Evolutionary conservation across 2,329 filamentous ascomycete genomes (phyloP), one percentile per base, ranked within the genome.

Genomic region (Scedosporium dehoogii): DNA sequence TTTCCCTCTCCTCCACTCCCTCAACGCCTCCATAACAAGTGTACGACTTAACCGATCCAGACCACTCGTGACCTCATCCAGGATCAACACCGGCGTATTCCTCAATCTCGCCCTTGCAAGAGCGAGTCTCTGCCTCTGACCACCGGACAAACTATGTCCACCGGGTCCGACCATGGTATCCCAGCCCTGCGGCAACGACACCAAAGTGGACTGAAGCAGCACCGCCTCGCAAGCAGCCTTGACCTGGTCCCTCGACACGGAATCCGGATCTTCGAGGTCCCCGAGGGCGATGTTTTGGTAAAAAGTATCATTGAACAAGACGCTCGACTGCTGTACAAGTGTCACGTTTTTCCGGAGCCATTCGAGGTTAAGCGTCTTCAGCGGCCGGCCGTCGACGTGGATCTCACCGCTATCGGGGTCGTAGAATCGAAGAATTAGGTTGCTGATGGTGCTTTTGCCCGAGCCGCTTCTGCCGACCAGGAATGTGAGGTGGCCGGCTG

Each of bases 391-490:
- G 68, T 96, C 91, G 9, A 97, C 76, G 0, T 81, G 71, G 16
- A 97, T 86, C 0, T 82, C 73, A 0, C 92, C 93, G 0, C 75
- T 75, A 0, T 75, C 73, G 0, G 90, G 84, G 6, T 83, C 77
- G 69, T 97, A 96, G 67, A 96, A 89, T 12, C 87, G 84, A 59
- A 92, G 79, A 0, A 97, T 79, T 0, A 97, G 79, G 69, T 91
- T 91, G 1, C 88, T 87, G 1, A 97, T 70, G 0, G 93, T 97
- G 67, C 91, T 96, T 73, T 97, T 97, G 0, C 93, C 93, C 1
- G 91, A 96, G 0, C 94, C 94, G 69, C 91, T 96, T 68, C 82
- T 83, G 0, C 93, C 94, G 59, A 97, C 84, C 2, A 97, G 79
- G 69, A 94, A 97, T 0, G 86, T 91, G 3, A 88, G 85, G 65